Evolutionary conservation across 2,329 filamentous ascomycete species (phyloP).

Genomic region (Knufia petricola): DNA sequence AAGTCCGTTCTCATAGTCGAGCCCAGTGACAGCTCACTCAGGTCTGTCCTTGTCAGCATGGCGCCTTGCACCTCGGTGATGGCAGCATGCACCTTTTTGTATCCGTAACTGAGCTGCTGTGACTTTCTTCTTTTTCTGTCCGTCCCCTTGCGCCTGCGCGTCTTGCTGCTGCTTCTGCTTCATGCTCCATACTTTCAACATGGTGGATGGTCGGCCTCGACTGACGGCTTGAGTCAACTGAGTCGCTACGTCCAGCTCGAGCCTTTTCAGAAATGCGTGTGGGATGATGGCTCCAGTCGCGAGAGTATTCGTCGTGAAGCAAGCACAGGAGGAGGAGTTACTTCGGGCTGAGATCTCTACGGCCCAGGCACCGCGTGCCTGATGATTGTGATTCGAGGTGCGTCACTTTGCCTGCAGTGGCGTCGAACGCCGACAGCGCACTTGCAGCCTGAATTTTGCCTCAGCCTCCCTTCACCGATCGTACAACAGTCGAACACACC

Average conservation of each 20-base stretch:
- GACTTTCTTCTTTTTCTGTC: conserved; percentile 94
- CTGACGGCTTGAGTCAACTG: too few relatives aligned
- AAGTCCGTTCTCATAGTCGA: conserved; percentile 50
- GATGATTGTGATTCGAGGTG: not conserved
- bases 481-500: too few relatives aligned
- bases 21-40: conserved; percentile 43
- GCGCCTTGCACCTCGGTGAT: conserved; percentile 13
- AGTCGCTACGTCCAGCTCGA: too few relatives aligned
- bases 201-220: conserved; percentile 30
- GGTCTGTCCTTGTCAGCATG: conserved; percentile 26
- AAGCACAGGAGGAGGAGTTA: not conserved
- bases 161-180: conserved; percentile 90
- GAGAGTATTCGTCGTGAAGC: not conserved
- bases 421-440: not conserved
- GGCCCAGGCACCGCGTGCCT: not conserved
- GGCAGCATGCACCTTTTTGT: conserved; percentile 96
- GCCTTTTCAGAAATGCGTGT: too few relatives aligned
- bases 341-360: not conserved
- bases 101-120: conserved; percentile 91
- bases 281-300: too few relatives aligned
- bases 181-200: conserved; percentile 99
- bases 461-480: not conserved
- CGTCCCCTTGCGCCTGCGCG: conserved; percentile 77
- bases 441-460: not conserved
- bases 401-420: not conserved